Conservation (phyloP, 2,329 filamentous ascomycete species). For the Diaporthe ilicicola region DNA sequence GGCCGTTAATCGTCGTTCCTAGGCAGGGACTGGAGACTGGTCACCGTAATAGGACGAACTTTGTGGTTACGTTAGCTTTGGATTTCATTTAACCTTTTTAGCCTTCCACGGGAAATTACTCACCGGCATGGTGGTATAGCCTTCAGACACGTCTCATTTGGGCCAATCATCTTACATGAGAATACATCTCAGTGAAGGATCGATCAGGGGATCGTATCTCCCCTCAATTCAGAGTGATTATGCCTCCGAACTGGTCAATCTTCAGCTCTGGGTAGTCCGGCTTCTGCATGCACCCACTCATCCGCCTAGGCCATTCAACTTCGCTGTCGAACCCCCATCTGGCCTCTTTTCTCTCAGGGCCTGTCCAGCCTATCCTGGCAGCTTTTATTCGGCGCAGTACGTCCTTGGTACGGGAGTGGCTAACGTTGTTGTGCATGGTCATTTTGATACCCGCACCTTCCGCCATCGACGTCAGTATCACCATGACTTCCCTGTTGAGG, state of each 20-base stretch:
- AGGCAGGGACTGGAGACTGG: no score
- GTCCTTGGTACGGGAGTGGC: constrained; percentile 3
- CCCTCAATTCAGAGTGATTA: neutral
- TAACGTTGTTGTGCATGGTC: constrained; percentile 13
- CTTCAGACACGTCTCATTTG: neutral
- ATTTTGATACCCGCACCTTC: neutral
- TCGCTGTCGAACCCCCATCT: constrained; percentile 18
- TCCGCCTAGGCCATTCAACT: constrained; percentile 7
- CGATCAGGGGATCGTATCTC: neutral
- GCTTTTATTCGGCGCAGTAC: neutral
- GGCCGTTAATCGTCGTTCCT: no score
- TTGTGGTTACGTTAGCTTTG: no score
- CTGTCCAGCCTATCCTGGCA: constrained; percentile 7
- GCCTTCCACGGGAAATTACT: neutral
- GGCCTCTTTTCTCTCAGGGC: neutral
- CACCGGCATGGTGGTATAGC: neutral
- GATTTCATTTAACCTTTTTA: no score
- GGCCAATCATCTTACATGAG: neutral
- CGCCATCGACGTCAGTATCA: neutral
- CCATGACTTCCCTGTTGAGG: constrained; percentile 10
- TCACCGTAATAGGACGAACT: no score
- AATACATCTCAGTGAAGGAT: no score
- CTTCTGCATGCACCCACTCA: constrained; percentile 21
- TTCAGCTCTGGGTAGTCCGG: constrained; percentile 20
- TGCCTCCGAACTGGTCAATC: constrained; percentile 8